Base-by-base conservation (phyloP, 768 basidiomycete species). In the Xanthoconium purpureum region DNA sequence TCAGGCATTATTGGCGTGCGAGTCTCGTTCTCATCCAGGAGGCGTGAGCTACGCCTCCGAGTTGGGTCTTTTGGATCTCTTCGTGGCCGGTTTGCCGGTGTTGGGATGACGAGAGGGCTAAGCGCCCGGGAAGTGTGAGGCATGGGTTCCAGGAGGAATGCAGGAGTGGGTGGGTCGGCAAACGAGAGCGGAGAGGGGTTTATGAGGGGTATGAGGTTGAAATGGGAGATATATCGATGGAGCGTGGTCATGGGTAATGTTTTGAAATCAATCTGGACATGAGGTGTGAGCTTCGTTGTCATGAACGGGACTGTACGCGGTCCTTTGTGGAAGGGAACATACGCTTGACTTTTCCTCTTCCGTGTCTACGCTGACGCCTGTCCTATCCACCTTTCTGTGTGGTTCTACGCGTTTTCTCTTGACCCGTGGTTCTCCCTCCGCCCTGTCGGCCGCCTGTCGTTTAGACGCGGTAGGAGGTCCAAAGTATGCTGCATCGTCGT, bases 391-490 rank as follows among this genome's bases (percentile, higher is more conserved):
- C 32, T 66, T 63, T 54, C 65, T 62, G 30, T 69, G 60, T 30
- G 75, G 68, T 36, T 88, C 88, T 37, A 81, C 76, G 61, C 87
- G 80, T 73, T 89, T 91, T 63, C 89, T 75, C 72, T 92, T 91
- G 51, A 78, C 77, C 47, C 89, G 77, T 15, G 85, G 83, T 61
- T 91, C 89, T n/a, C 86, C 87, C 9, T 90, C 88, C 28, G 74
- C 78, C 63, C 83, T 82, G 50, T 91, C 89, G 17, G 66, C 74
- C 0, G 88, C 89, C 44, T 82, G 81, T 60, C 89, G 73, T 66
- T 91, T 91, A 17, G 78, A 69, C 37, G 82, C 82, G n/a, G 73
- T 71, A 10, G 79, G 74, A 13, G 83, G 82, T 15, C 84, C 85
- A 58, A 84, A 80, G 70, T 90, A 89, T 20, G 87, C 78, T 15